Percentiles rank a stretch among this genome's conserved stretches.
These are phyloP conservation scores for Carex sylvatica DNA, from an alignment of 202 grass and related monocot species.

Conservation along the genomic window DNA sequence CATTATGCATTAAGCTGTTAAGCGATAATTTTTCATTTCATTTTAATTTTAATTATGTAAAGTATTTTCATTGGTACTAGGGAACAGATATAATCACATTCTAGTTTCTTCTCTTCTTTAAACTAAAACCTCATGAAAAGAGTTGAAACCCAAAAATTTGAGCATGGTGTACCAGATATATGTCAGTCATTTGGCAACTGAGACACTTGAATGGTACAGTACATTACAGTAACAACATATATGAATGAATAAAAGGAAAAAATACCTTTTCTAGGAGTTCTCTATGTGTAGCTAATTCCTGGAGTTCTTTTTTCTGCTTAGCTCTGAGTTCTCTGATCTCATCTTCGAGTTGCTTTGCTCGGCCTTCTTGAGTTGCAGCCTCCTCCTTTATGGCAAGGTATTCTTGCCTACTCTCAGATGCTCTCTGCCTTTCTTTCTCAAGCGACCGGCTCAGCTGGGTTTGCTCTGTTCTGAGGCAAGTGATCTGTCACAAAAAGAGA, in stretches of 20 bases:
- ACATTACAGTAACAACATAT: background rate
- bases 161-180: background rate
- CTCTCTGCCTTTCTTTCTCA: slow-evolving; percentile 97
- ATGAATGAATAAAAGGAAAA: background rate
- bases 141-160: background rate
- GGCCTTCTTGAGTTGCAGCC: slow-evolving; percentile 79
- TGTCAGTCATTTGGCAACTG: background rate
- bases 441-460: slow-evolving; percentile 93
- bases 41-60: background rate
- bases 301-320: slow-evolving; percentile 79
- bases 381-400: slow-evolving; percentile 89
- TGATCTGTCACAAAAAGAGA: slow-evolving; percentile 51
- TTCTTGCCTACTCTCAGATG: slow-evolving; percentile 97
- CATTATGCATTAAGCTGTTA: background rate
- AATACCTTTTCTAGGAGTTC: slow-evolving; percentile 92
- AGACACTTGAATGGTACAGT: background rate
- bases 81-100: background rate
- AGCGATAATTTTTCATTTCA: background rate
- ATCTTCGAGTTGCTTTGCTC: slow-evolving; percentile 87
- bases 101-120: background rate
- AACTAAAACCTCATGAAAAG: background rate
- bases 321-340: slow-evolving; percentile 84
- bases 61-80: background rate
- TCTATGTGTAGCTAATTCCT: slow-evolving; percentile 64
- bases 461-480: slow-evolving; percentile 97